Conservation (phyloP, 345 rosid species). For the Lepidium didymum region DNA sequence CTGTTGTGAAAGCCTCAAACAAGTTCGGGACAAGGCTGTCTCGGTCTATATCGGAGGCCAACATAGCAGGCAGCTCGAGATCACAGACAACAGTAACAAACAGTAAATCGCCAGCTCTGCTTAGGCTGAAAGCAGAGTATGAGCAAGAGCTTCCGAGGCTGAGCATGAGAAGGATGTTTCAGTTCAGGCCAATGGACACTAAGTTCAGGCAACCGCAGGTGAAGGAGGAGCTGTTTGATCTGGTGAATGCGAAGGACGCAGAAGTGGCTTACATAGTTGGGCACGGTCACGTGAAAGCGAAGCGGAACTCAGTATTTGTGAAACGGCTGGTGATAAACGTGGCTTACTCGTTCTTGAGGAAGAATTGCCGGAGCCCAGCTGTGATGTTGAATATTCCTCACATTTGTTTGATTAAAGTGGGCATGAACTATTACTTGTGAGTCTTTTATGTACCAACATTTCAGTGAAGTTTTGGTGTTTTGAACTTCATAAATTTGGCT, state of each 20-base stretch:
- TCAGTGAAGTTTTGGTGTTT: neutral
- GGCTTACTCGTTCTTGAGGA: constrained; percentile 76
- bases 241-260: constrained; percentile 69
- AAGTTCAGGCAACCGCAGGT: constrained; percentile 49
- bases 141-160: constrained; percentile 54
- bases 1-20: constrained; percentile 73
- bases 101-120: constrained; percentile 61
- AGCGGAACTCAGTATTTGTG: constrained; percentile 56
- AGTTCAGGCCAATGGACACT: constrained; percentile 52
- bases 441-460: neutral
- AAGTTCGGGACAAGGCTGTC: constrained; percentile 64
- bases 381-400: constrained; percentile 81
- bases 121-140: constrained; percentile 48
- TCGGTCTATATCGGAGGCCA: constrained; percentile 38
- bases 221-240: constrained; percentile 70
- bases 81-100: constrained; percentile 33
- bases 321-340: constrained; percentile 64
- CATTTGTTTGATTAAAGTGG: constrained; percentile 80
- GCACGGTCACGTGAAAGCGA: constrained; percentile 62
- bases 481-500: neutral
- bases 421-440: constrained; percentile 76
- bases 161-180: constrained; percentile 38
- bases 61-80: constrained; percentile 38
- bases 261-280: constrained; percentile 80
- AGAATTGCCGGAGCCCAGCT: constrained; percentile 73